phyloP scores from a whole-genome alignment of 1,284 basidiomycete species.

The Volvariella volvacea region DNA sequence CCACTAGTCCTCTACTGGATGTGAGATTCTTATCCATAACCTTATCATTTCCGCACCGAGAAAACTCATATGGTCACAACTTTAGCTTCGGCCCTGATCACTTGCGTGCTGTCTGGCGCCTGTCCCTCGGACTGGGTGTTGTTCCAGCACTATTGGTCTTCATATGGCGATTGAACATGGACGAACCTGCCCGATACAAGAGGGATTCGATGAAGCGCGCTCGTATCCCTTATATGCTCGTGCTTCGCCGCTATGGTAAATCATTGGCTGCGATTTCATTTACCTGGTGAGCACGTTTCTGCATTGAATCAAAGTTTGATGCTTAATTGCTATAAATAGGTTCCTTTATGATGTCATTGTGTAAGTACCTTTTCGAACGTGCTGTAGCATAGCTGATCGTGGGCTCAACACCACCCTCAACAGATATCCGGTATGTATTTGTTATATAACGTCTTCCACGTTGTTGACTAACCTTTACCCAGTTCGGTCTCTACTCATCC shows the following conservation, averaged over 20 bases:
- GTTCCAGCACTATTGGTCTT: conserved; percentile 79
- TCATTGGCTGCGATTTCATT: conserved; percentile 63
- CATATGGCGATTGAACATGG: conserved; percentile 83
- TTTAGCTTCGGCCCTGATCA: conserved; percentile 73
- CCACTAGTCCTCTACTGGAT: conserved; percentile 85
- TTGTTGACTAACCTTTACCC: conserved; percentile 2
- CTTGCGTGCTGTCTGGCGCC: conserved; percentile 81
- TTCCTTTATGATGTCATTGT: conserved; percentile 83
- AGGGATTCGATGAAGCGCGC: conserved; percentile 73
- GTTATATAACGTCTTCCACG: neutral
- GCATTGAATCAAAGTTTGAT: neutral
- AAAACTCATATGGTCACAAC: neutral
- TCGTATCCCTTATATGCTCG: conserved; percentile 71
- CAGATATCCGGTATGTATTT: conserved; percentile 50
- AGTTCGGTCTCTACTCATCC: conserved; percentile 83
- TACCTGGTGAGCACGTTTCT: conserved; percentile 46
- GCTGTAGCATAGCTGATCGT: neutral
- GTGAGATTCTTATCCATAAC: conserved; percentile 29
- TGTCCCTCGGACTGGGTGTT: conserved; percentile 84
- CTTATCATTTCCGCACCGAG: neutral
- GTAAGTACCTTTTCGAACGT: conserved; percentile 30
- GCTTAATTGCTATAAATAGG: conserved; percentile 28
- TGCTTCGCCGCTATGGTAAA: conserved; percentile 78
- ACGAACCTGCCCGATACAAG: conserved; percentile 68
- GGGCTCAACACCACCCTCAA: conserved; percentile 3